Evolutionary conservation across 805 yeast species (phyloP).

Genomic region (Zygosaccharomyces lentus): DNA sequence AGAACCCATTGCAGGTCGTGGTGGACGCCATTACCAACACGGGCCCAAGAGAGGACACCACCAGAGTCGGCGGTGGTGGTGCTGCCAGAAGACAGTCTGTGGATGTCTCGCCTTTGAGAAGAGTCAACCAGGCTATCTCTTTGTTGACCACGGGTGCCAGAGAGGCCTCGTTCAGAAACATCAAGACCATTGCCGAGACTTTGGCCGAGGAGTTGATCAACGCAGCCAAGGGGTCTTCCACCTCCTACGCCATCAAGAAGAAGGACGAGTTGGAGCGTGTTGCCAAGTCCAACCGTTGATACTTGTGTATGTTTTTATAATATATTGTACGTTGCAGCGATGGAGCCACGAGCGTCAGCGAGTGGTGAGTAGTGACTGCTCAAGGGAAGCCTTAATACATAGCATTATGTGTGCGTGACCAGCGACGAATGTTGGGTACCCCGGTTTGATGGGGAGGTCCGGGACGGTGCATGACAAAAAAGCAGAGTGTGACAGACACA

Average conservation of each 20-base stretch:
- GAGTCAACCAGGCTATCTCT: slow-evolving; percentile 99
- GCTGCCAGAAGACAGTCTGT: slow-evolving; percentile 99
- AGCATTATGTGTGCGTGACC: no score
- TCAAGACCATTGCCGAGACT: slow-evolving; percentile 99
- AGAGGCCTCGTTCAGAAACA: slow-evolving; percentile 99
- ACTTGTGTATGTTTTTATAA: slow-evolving; percentile 21
- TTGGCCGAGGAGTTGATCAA: slow-evolving; percentile 99
- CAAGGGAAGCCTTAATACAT: no score
- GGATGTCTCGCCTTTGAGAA: slow-evolving; percentile 99
- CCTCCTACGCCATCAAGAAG: slow-evolving; percentile 99
- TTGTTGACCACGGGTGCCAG: slow-evolving; percentile 98
- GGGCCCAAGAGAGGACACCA: slow-evolving; percentile 99
- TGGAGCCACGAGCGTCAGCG: background rate
- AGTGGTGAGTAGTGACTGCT: background rate
- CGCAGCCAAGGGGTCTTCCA: slow-evolving; percentile 99
- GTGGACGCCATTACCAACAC: slow-evolving; percentile 99
- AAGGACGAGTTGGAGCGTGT: slow-evolving; percentile 99
- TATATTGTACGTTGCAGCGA: slow-evolving; percentile 16
- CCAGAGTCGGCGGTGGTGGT: slow-evolving; percentile 99
- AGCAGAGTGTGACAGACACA: no score
- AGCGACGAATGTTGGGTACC: no score
- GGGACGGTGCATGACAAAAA: no score
- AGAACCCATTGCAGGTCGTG: slow-evolving; percentile 98
- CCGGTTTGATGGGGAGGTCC: no score
- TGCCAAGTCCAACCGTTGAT: slow-evolving; percentile 99